Conservation (phyloP, 2,329 filamentous ascomycete species). For the Talaromyces atroroseus region DNA sequence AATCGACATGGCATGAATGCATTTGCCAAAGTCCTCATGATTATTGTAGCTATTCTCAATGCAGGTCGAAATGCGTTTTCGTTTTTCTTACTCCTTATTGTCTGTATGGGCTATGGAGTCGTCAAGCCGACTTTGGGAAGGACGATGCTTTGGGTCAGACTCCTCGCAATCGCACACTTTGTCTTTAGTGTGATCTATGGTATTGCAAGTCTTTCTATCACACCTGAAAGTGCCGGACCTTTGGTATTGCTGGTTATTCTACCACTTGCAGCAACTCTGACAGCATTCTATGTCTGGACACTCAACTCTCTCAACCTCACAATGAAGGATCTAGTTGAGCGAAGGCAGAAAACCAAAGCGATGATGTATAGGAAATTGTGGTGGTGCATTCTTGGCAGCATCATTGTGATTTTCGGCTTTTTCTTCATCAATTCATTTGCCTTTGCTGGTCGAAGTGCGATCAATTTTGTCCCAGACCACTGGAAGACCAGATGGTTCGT, state of each 20-base stretch:
- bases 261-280: constrained; percentile 83
- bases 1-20: constrained; percentile 82
- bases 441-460: constrained; percentile 77
- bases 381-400: constrained; percentile 92
- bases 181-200: constrained; percentile 92
- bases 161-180: constrained; percentile 87
- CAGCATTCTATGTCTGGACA: constrained; percentile 98
- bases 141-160: constrained; percentile 90
- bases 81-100: constrained; percentile 94
- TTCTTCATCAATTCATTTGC: constrained; percentile 98
- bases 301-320: constrained; percentile 91
- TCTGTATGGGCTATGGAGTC: constrained; percentile 98
- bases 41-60: constrained; percentile 88
- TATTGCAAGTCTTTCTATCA: constrained; percentile 80
- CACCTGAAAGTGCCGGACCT: constrained; percentile 81
- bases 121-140: constrained; percentile 88
- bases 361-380: constrained; percentile 97
- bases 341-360: constrained; percentile 90
- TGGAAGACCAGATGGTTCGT: constrained; percentile 99
- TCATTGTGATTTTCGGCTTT: constrained; percentile 93
- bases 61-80: constrained; percentile 95
- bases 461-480: constrained; percentile 89
- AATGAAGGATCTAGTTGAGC: constrained; percentile 90
- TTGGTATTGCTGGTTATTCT: constrained; percentile 90
- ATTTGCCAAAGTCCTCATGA: constrained; percentile 77